Evolutionary conservation across 1,139 yeast genomes (phyloP).

Genomic region (Arxiozyma bovina): DNA sequence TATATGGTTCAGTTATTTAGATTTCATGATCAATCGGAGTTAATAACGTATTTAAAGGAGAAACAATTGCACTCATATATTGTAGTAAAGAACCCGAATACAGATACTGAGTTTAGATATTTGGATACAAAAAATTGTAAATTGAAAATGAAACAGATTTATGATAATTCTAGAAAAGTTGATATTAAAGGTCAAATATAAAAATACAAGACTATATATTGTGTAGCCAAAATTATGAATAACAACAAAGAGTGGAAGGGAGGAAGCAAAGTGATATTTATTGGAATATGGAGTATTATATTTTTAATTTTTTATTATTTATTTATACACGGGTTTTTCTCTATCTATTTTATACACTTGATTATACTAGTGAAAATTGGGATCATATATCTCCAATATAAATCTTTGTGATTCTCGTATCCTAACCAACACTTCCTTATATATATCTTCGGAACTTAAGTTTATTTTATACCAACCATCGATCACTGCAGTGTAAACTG

Average conservation of each 20-base stretch:
- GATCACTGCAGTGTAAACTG: slow-evolving; percentile 10
- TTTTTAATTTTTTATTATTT: not conserved
- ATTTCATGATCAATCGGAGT: slow-evolving; percentile 34
- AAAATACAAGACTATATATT: slow-evolving; percentile 7
- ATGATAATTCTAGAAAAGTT: slow-evolving; percentile 48
- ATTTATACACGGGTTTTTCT: not conserved
- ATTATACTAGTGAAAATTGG: not conserved
- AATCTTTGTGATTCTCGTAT: slow-evolving; percentile 8
- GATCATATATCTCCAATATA: slow-evolving; percentile 9
- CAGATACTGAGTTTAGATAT: slow-evolving; percentile 27
- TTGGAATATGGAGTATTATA: not conserved
- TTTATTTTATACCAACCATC: slow-evolving; percentile 20
- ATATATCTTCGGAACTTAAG: slow-evolving; percentile 12
- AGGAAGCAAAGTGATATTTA: not conserved
- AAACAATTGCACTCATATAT: slow-evolving; percentile 37
- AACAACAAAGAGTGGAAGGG: not conserved
- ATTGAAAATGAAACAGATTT: slow-evolving; percentile 37
- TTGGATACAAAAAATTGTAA: slow-evolving; percentile 37
- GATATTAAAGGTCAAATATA: slow-evolving; percentile 86
- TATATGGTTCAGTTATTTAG: slow-evolving; percentile 34
- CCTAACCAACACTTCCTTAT: slow-evolving; percentile 10
- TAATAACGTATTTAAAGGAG: not conserved
- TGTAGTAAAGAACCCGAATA: slow-evolving; percentile 23
- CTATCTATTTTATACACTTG: not conserved
- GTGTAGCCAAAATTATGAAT: too few species aligned